Base-by-base conservation (phyloP, 208 protist genomes). In the Leishmania aethiopica region DNA sequence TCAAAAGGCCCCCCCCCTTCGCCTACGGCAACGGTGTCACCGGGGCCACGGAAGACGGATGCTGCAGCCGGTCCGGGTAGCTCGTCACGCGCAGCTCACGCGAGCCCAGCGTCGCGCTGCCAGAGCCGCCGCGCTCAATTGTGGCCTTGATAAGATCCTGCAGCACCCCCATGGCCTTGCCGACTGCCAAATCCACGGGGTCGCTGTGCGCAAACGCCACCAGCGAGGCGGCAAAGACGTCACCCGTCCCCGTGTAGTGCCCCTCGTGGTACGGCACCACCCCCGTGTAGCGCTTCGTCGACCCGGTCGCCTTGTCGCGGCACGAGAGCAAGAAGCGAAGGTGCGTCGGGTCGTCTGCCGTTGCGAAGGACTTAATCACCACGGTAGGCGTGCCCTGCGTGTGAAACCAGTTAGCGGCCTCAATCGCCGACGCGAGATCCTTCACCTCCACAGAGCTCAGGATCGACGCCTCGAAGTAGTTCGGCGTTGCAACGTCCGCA, bases 401-500 rank as follows among this genome's bases (percentile, higher is more conserved):
- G 83, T 98, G 95, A 75, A 98, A 97, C 89, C 91, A 96, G 59
- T 96, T 87, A 3, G 90, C 91, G 10, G 93, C 95, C 64, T 85
- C 22, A 1, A 91, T 51, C 49, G 95, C 95, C 32, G 85, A 91
- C 15, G 57, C 74, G 51, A 95, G 72, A 79, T 93, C 92, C 32
- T 71, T 84, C 59, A 98, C 90, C 55, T 86, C 84, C n/a, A 95
- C 71, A 2, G 85, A 87, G 78, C 85, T 93, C 32, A 98, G 84
- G 60, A 94, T 25, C 40, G 91, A 94, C n/a, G 96, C 95, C 87
- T 99, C 98, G 77, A 96, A 99, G 82, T 96, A 93, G 85, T 99
- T 99, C 40, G 97, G 98, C 51, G 97, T 99, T 0, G 94, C 80
- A 42, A 99, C 79, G 81, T 98, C 90, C 0, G 96, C 96, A 32